Evolutionary conservation across 441 rosid genomes (phyloP).

Genomic region (Codiaeum variegatum): DNA sequence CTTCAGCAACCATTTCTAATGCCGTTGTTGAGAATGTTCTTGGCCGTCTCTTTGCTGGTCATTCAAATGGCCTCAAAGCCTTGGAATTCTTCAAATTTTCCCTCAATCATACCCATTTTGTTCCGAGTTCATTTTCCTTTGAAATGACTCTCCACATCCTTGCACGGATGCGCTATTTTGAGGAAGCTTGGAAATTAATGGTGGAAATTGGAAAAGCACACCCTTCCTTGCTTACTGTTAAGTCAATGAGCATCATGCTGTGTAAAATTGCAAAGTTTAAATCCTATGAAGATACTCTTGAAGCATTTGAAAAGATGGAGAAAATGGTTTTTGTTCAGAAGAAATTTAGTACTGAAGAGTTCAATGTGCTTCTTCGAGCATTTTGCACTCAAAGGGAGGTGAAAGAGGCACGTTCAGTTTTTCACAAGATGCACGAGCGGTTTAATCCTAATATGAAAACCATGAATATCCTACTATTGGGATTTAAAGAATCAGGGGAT

Average conservation of each 20-base stretch:
- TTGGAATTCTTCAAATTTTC: constrained; percentile 66
- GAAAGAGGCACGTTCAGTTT: constrained; percentile 74
- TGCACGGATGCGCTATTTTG: constrained; percentile 70
- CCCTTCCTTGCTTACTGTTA: constrained; percentile 50
- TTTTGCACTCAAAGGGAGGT: constrained; percentile 62
- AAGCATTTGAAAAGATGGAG: constrained; percentile 66
- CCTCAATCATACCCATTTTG: constrained; percentile 25
- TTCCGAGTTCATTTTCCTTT: constrained; percentile 55
- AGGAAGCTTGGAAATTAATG: constrained; percentile 78
- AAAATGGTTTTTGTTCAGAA: constrained; percentile 44
- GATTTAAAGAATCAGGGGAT: constrained; percentile 78
- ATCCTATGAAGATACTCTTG: constrained; percentile 62
- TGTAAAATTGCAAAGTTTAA: constrained; percentile 55
- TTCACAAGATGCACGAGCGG: constrained; percentile 46
- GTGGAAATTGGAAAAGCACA: constrained; percentile 32
- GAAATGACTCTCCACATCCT: constrained; percentile 83
- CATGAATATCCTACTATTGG: constrained; percentile 69
- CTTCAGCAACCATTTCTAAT: constrained; percentile 33
- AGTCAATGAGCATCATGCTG: constrained; percentile 78
- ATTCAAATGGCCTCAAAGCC: constrained; percentile 85
- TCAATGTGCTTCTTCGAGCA: constrained; percentile 68
- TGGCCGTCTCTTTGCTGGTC: constrained; percentile 81
- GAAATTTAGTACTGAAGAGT: constrained; percentile 62
- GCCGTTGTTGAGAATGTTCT: constrained; percentile 58
- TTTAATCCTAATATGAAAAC: constrained; percentile 64